Conservation (phyloP, 441 rosid genomes). For the Kokia cookei region DNA sequence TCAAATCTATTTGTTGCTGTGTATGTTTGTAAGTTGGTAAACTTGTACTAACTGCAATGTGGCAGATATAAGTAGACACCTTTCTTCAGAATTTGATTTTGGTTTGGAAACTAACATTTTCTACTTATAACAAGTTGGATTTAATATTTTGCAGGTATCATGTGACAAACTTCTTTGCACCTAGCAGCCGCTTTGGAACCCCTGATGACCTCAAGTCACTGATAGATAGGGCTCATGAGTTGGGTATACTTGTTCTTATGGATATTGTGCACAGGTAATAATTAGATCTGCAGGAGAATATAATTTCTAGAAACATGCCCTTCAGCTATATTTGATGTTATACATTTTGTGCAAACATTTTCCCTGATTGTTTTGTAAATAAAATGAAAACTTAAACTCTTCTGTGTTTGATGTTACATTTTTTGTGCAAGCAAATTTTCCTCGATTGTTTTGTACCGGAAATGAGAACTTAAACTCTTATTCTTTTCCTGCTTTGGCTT, state of each 20-base stretch:
- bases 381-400: background rate
- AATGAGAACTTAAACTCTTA: background rate
- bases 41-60: background rate
- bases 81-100: conserved; percentile 2
- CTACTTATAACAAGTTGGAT: conserved; percentile 16
- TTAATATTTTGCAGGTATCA: conserved; percentile 71
- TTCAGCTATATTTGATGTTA: background rate
- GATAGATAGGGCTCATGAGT: conserved; percentile 93
- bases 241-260: conserved; percentile 94
- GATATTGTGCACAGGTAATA: conserved; percentile 96
- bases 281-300: conserved; percentile 9
- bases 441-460: background rate
- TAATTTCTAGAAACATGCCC: background rate
- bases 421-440: background rate
- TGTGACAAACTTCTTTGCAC: conserved; percentile 94
- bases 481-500: background rate
- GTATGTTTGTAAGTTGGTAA: conserved; percentile 1
- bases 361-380: background rate
- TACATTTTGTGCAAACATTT: background rate
- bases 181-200: conserved; percentile 98
- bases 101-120: conserved; percentile 7
- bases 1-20: background rate
- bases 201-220: conserved; percentile 96
- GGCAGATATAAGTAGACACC: background rate
- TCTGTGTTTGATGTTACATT: background rate